Percentiles rank a stretch among this genome's conserved stretches.
Evolutionary conservation across 2,329 filamentous ascomycete species (phyloP).

Genomic region (Curvularia sp.): DNA sequence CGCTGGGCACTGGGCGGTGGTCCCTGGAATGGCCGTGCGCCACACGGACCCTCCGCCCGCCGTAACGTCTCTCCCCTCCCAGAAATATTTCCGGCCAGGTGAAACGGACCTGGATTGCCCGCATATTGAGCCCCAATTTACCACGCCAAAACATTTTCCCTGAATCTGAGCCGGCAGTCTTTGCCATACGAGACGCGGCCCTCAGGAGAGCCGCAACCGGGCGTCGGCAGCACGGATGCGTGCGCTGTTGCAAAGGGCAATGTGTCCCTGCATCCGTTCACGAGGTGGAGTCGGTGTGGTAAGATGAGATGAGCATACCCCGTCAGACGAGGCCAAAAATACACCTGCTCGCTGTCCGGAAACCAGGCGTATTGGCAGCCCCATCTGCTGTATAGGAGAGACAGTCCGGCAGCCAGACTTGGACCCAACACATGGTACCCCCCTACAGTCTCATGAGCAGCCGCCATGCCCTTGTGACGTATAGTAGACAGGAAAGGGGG

Average conservation of each 20-base stretch:
- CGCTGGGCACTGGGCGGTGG: slow-evolving; percentile 1
- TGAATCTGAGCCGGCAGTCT: slow-evolving; percentile 18
- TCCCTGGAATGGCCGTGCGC: slow-evolving; percentile 5
- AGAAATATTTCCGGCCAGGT: slow-evolving; percentile 17
- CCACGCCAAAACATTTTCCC: slow-evolving; percentile 18
- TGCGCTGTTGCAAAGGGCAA: slow-evolving; percentile 8
- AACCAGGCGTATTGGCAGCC: not conserved
- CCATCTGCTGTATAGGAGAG: not conserved
- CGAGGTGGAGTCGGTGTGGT: slow-evolving; percentile 7
- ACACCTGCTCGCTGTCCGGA: not conserved
- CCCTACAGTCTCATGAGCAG: slow-evolving; percentile 21
- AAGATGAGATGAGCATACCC: slow-evolving; percentile 7
- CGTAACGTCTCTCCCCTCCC: not conserved
- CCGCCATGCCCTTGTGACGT: slow-evolving; percentile 16
- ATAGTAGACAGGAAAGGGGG: not conserved
- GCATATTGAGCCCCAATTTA: slow-evolving; percentile 27
- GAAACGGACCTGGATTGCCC: slow-evolving; percentile 23
- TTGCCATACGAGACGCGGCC: not conserved
- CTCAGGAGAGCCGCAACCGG: slow-evolving; percentile 7
- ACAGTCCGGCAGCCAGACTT: slow-evolving; percentile 9
- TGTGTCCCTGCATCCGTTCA: slow-evolving; percentile 26
- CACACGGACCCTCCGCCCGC: slow-evolving; percentile 4
- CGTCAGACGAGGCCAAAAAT: slow-evolving; percentile 7
- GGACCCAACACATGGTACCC: slow-evolving; percentile 3
- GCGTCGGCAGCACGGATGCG: slow-evolving; percentile 8